Base-by-base conservation (phyloP, 805 yeast genomes). In the Candida ovalis region DNA sequence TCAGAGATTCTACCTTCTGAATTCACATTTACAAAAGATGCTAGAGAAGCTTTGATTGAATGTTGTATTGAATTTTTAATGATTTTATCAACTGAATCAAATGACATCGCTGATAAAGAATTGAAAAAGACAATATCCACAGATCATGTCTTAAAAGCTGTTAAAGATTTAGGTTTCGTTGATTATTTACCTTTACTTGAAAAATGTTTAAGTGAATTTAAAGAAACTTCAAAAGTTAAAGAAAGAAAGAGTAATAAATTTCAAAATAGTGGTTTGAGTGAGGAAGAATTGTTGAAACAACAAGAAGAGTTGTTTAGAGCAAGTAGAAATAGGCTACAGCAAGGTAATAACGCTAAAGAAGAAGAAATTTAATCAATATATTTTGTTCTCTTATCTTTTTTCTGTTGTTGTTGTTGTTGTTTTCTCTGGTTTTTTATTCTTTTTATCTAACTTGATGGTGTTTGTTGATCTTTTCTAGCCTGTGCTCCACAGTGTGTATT, bases 51-150 rank as follows among this genome's bases (percentile, higher is more conserved):
- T 40, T 79, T 94, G 40, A 92, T 96, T 40, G 97, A 94, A 63
- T 92, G 97, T 66, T 90, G 97, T 59, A 89, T 94, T 47, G 97
- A 90, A 68, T 92, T 94, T 65, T 85, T 94, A 51, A 92, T 94
- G 96, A 88, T 92, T 50, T 72, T 92, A 39, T 86, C 97, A 10
- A 88, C 96, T 2, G 96, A 90, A 69, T 85, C 92, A 47, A 91
- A 92, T 60, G 98, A 94, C 53, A 90, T 94, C 55, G 98, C 98
- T 1, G 98, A 94, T 59, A 86, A 86, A 59, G 99, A 94, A 64
- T 82, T 95, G 46, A 94, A 94, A 67, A 94, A 94, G 68, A 94
- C 99, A 2, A 94, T 94, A 40, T 96, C 97, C 0, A 86, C 96
- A 1, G 99, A 94, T 64, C 99, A 94, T 64, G 97, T 94, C 35